Evolutionary conservation across 208 protist species (phyloP).

Genomic region (Wallacemonas sp.): DNA sequence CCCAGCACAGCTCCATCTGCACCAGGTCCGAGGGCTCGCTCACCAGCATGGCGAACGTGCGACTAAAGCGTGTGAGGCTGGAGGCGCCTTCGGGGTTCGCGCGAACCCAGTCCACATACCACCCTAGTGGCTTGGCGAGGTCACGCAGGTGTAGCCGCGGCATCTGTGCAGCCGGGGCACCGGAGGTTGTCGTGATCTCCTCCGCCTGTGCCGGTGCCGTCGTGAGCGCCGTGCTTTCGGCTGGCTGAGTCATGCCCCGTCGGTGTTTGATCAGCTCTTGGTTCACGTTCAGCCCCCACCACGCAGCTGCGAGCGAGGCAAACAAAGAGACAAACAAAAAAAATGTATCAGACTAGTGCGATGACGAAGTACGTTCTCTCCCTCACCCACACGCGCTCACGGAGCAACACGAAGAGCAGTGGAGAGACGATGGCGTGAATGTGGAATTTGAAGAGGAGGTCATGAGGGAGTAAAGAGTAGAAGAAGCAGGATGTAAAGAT

Average conservation of each 20-base stretch:
- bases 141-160: neutral
- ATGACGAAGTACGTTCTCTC: too few species aligned
- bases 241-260: neutral
- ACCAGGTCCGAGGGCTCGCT: conserved; percentile 67
- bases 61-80: conserved; percentile 64
- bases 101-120: conserved; percentile 78
- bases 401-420: too few species aligned
- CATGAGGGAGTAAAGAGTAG: too few species aligned
- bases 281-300: too few species aligned
- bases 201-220: neutral
- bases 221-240: neutral
- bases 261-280: too few species aligned
- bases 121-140: conserved; percentile 32
- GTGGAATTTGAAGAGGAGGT: too few species aligned
- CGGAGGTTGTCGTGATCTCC: neutral
- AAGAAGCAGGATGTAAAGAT: too few species aligned
- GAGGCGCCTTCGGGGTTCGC: conserved; percentile 55
- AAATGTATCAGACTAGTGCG: too few species aligned
- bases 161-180: neutral
- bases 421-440: too few species aligned
- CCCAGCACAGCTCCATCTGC: conserved; percentile 56
- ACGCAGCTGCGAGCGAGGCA: too few species aligned
- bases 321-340: too few species aligned
- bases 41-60: conserved; percentile 55
- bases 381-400: too few species aligned